These are phyloP conservation scores for Sordariomycetes sp. DNA, from an alignment of 2,329 filamentous ascomycete genomes.

Conservation along the genomic window DNA sequence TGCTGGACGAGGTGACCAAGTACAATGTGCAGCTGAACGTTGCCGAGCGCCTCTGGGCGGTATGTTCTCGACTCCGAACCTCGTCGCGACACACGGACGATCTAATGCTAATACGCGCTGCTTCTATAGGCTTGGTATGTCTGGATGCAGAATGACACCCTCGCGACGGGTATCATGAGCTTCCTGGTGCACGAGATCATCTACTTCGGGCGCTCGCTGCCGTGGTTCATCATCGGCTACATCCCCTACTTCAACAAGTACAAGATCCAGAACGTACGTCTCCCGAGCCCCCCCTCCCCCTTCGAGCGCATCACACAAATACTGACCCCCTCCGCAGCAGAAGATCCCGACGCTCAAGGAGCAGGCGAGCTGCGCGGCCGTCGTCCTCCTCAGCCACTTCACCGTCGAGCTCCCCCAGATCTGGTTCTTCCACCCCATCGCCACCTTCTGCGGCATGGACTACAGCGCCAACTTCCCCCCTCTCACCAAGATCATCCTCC, in stretches of 20 bases:
- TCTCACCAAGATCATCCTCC: slow-evolving; percentile 72
- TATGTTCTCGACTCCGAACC: slow-evolving; percentile 25
- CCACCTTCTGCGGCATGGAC: slow-evolving; percentile 79
- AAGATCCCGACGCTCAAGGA: slow-evolving; percentile 90
- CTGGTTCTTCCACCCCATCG: slow-evolving; percentile 97
- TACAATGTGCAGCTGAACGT: slow-evolving; percentile 80
- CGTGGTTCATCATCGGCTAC: slow-evolving; percentile 84
- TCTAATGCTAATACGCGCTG: background rate
- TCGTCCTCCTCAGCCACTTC: slow-evolving; percentile 91
- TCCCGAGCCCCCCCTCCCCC: background rate
- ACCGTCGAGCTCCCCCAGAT: slow-evolving; percentile 97
- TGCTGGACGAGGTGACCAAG: slow-evolving; percentile 51
- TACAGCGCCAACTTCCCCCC: slow-evolving; percentile 85
- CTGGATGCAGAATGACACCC: slow-evolving; percentile 94
- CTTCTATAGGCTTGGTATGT: slow-evolving; percentile 66
- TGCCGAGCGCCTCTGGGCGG: slow-evolving; percentile 78
- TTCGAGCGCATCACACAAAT: background rate
- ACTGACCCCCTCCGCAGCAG: slow-evolving; percentile 7
- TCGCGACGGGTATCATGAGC: slow-evolving; percentile 95
- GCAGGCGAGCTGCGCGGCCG: slow-evolving; percentile 85
- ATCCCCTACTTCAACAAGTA: slow-evolving; percentile 83
- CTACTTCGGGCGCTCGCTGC: slow-evolving; percentile 85
- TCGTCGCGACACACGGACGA: background rate
- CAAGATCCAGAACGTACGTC: slow-evolving; percentile 73
- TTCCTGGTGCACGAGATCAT: slow-evolving; percentile 89